phyloP scores from a whole-genome alignment of 176 grass and related monocot genomes.

The Phoenix roebelenii region DNA sequence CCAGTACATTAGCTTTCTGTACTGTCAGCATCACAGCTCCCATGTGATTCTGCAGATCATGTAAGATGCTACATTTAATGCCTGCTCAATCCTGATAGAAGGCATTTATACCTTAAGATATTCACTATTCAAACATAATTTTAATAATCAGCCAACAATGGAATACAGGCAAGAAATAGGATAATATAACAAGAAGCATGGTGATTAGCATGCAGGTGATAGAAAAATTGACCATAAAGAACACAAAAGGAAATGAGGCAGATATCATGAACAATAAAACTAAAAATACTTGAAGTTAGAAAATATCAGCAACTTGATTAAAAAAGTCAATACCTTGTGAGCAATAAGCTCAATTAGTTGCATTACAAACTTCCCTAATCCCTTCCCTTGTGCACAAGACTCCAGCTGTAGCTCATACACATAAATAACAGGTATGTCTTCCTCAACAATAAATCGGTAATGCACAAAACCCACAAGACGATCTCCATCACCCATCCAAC shows the following conservation, averaged over 20 bases:
- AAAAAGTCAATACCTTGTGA: conserved; percentile 45
- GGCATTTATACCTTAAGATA: conserved; percentile 3
- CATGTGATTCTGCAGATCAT: conserved; percentile 54
- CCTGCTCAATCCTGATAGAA: background rate
- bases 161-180: too few species aligned
- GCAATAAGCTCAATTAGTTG: conserved; percentile 68
- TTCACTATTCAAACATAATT: too few species aligned
- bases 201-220: too few species aligned
- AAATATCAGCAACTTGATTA: too few species aligned
- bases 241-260: too few species aligned
- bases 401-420: conserved; percentile 86
- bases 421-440: conserved; percentile 78
- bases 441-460: conserved; percentile 75
- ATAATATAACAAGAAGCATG: too few species aligned
- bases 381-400: conserved; percentile 52
- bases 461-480: conserved; percentile 71
- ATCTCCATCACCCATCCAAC: conserved; percentile 10
- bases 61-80: background rate
- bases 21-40: conserved; percentile 81
- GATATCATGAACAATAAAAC: too few species aligned
- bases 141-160: too few species aligned
- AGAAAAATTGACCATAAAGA: too few species aligned
- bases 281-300: too few species aligned
- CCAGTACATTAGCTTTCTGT: conserved; percentile 61
- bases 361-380: conserved; percentile 79